A percentile compares a stretch with the other conserved stretches of the same genome.
These are phyloP conservation scores for Aspergillus bridgeri DNA, from an alignment of 495 filamentous ascomycete species.

Conservation along the genomic window DNA sequence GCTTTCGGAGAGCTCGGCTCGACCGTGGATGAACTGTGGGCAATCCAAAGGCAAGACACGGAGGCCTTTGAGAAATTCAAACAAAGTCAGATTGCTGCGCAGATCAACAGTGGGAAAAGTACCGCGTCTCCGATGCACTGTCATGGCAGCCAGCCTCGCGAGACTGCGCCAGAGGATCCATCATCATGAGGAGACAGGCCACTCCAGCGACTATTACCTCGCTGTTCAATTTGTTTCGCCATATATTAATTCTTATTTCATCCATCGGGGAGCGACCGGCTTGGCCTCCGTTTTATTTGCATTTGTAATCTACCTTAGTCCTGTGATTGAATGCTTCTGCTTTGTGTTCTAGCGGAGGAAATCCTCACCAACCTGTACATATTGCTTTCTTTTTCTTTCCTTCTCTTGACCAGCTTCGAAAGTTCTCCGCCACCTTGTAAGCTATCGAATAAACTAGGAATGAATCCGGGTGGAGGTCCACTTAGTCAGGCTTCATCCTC, in stretches of 20 bases:
- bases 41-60: slow-evolving; percentile 53
- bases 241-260: neutral
- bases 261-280: neutral
- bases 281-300: neutral
- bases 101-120: slow-evolving; percentile 49
- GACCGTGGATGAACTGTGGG: slow-evolving; percentile 50
- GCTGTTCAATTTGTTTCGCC: neutral
- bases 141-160: neutral
- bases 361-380: neutral
- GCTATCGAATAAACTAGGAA: no score
- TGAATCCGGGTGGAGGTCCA: neutral
- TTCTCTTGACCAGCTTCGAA: neutral
- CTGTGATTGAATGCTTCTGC: neutral
- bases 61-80: slow-evolving; percentile 62
- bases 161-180: neutral
- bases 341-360: neutral
- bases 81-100: slow-evolving; percentile 63
- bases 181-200: slow-evolving; percentile 1
- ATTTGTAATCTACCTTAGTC: neutral
- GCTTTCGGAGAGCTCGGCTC: slow-evolving; percentile 59
- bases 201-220: slow-evolving; percentile 4
- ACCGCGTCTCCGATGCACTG: slow-evolving; percentile 10
- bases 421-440: neutral
- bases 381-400: neutral
- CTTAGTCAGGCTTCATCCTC: neutral